Conservation (phyloP, 352 stramenopile genomes). For the Phytophthora cajani region DNA sequence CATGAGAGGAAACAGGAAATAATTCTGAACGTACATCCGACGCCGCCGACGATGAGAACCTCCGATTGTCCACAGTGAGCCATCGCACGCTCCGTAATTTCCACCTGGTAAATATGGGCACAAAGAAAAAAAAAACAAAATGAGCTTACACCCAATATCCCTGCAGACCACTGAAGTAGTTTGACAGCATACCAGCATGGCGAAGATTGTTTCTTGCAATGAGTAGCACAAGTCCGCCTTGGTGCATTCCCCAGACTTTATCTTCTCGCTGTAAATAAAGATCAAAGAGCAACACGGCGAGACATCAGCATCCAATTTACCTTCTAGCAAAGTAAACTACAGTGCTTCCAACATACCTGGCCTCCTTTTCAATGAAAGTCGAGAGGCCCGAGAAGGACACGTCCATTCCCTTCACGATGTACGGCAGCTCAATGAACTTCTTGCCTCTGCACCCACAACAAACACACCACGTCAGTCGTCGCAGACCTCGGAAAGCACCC, state of each 20-base stretch:
- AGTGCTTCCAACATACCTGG: conserved; percentile 55
- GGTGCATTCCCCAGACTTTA: conserved; percentile 90
- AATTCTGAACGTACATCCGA: conserved; percentile 93
- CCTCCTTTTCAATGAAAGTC: conserved; percentile 96
- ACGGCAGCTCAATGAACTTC: conserved; percentile 97
- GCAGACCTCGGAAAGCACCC: neutral
- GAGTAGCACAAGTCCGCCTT: conserved; percentile 98
- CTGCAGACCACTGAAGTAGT: neutral
- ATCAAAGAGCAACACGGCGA: neutral
- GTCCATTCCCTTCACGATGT: conserved; percentile 99
- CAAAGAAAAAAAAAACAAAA: neutral
- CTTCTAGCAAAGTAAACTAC: neutral
- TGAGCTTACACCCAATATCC: neutral
- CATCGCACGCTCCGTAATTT: conserved; percentile 99
- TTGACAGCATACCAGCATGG: conserved; percentile 93
- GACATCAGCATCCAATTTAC: neutral
- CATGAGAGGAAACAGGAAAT: neutral
- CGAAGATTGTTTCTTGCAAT: conserved; percentile 99
- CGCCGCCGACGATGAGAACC: conserved; percentile 99
- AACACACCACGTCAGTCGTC: neutral
- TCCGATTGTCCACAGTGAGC: conserved; percentile 96
- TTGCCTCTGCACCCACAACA: conserved; percentile 57
- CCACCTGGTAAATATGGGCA: conserved; percentile 67
- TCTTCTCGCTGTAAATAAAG: conserved; percentile 61
- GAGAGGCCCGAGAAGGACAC: conserved; percentile 98